A percentile compares a stretch with the other conserved stretches of the same genome.
Evolutionary conservation across 495 filamentous ascomycete genomes (phyloP).

Genomic region (Tuber calosporum): DNA sequence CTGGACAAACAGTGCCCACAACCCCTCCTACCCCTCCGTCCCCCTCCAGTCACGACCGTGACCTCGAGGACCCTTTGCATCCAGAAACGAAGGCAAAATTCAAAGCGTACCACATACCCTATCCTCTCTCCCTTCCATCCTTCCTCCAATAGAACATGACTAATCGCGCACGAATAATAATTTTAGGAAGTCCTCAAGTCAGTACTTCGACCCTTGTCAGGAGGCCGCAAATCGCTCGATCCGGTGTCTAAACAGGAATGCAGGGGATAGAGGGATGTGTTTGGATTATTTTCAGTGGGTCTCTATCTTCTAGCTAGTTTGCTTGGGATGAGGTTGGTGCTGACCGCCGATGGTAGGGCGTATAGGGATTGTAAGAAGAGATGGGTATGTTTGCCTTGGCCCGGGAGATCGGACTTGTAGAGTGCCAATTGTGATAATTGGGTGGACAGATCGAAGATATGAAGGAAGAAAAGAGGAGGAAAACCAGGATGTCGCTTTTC

Average conservation of each 20-base stretch:
- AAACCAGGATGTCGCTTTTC: conserved; percentile 39
- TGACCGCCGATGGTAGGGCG: conserved; percentile 51
- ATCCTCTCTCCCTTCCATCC: background rate
- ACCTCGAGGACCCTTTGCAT: conserved; percentile 18
- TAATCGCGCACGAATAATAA: background rate
- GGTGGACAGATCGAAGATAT: conserved; percentile 48
- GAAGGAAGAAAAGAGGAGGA: conserved; percentile 48
- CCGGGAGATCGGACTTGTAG: conserved; percentile 4
- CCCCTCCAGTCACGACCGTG: conserved; percentile 1
- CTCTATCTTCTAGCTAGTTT: background rate
- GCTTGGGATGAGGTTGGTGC: background rate
- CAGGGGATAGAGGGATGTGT: conserved; percentile 76
- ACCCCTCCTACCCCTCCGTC: background rate
- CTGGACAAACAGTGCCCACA: background rate
- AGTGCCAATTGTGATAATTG: conserved; percentile 23
- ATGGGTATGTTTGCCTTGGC: conserved; percentile 59
- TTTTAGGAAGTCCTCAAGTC: conserved; percentile 67
- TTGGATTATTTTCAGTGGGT: conserved; percentile 87
- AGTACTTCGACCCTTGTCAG: conserved; percentile 91
- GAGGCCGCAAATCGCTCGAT: conserved; percentile 82
- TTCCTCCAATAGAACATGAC: background rate
- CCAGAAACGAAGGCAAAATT: conserved; percentile 19
- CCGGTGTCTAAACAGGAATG: conserved; percentile 79
- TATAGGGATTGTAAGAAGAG: conserved; percentile 91
- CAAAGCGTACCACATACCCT: conserved; percentile 8